These are phyloP conservation scores for Porcisia deanei DNA, from an alignment of 208 protist genomes.

Conservation along the genomic window DNA sequence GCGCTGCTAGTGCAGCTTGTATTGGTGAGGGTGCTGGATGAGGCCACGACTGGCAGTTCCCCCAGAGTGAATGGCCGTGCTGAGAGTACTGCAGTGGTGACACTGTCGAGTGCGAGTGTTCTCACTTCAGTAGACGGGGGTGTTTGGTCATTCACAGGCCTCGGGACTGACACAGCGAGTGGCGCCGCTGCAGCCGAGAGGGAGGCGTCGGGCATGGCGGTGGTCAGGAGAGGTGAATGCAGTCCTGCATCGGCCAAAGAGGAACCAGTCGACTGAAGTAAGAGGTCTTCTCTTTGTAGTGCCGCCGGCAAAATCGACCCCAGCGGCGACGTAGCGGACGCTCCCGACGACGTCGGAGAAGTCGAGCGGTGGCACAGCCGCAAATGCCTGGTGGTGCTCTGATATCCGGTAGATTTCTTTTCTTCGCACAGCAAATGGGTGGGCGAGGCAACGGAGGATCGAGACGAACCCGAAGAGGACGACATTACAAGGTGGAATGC, in stretches of 20 bases:
- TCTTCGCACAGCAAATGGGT: not conserved
- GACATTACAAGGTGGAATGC: conserved; percentile 10
- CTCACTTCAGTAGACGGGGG: not conserved
- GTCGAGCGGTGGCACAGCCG: not conserved
- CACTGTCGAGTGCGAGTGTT: not conserved
- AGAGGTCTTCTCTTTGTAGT: not conserved
- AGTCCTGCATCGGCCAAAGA: conserved; percentile 15
- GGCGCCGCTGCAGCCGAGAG: not conserved
- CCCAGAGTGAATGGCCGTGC: not conserved
- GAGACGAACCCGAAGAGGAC: conserved; percentile 19
- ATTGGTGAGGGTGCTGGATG: conserved; percentile 15
- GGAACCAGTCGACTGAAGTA: conserved; percentile 14
- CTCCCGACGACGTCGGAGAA: conserved; percentile 5
- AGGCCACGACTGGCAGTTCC: not conserved
- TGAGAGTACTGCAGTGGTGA: not conserved
- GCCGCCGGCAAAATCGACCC: not conserved
- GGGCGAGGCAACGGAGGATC: not conserved
- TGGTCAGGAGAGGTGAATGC: conserved; percentile 1
- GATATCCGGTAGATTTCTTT: not conserved
- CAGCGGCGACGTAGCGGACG: not conserved
- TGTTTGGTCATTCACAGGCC: not conserved
- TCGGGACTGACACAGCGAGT: not conserved
- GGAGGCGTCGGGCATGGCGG: not conserved
- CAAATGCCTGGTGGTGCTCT: not conserved
- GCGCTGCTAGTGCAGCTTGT: conserved; percentile 5